These are phyloP conservation scores for Hypoxylon intermedium DNA, from an alignment of 495 filamentous ascomycete genomes.

Conservation along the genomic window DNA sequence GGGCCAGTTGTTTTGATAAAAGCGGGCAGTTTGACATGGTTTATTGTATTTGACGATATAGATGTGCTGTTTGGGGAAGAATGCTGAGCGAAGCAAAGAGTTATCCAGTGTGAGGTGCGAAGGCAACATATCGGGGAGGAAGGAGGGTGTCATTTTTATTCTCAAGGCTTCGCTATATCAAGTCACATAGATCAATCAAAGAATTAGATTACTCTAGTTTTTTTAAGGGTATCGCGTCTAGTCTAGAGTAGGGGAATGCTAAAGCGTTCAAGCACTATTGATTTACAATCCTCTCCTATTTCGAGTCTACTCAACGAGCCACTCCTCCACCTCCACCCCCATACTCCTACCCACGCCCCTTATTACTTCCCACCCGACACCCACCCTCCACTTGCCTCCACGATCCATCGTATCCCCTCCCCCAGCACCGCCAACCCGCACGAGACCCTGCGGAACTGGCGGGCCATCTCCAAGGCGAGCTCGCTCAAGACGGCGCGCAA, in stretches of 20 bases:
- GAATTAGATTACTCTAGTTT: not conserved
- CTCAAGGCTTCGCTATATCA: constrained; percentile 1
- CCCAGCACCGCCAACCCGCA: constrained; percentile 67
- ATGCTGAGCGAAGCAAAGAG: constrained; percentile 1
- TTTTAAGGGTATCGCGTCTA: not conserved
- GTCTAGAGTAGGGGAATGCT: too few relatives aligned
- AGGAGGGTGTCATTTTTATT: constrained; percentile 4
- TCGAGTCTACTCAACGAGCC: constrained; percentile 62
- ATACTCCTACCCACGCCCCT: constrained; percentile 69
- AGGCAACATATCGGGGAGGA: constrained; percentile 9
- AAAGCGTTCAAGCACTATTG: too few relatives aligned
- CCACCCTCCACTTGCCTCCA: constrained; percentile 74
- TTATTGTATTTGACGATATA: not conserved
- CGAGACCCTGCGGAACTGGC: constrained; percentile 75
- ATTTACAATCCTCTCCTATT: not conserved
- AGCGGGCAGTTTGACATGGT: not conserved
- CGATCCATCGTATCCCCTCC: constrained; percentile 66
- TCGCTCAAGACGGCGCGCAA: constrained; percentile 82
- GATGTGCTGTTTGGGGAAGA: not conserved
- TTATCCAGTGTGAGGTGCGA: not conserved
- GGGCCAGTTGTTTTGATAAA: not conserved
- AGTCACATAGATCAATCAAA: constrained; percentile 12
- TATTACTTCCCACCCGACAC: constrained; percentile 77
- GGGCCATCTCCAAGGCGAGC: constrained; percentile 70
- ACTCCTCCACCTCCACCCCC: constrained; percentile 75